Percentiles rank a stretch among this genome's conserved stretches.
phyloP scores from a whole-genome alignment of 2,329 filamentous ascomycete genomes.

The Talaromyces sp. region DNA sequence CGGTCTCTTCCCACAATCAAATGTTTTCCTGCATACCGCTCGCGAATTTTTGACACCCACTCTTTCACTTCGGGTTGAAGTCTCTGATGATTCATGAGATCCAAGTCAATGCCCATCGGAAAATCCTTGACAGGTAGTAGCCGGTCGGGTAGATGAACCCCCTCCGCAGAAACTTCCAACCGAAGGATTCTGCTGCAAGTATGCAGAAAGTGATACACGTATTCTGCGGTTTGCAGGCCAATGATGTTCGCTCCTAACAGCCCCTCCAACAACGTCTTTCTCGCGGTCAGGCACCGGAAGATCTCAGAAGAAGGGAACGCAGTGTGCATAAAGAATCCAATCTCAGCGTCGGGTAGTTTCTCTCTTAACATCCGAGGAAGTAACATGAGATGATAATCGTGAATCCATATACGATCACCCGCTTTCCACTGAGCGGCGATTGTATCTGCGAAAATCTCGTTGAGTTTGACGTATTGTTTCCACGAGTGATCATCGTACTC shows the following conservation, averaged over 20 bases:
- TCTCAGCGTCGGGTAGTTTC: conserved; percentile 79
- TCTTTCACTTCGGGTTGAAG: conserved; percentile 68
- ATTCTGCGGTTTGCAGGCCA: conserved; percentile 90
- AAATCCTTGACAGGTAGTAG: conserved; percentile 81
- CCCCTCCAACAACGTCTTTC: conserved; percentile 80
- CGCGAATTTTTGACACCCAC: conserved; percentile 75
- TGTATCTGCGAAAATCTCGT: conserved; percentile 85
- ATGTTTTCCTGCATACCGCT: conserved; percentile 80
- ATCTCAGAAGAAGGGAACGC: conserved; percentile 95
- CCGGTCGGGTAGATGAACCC: conserved; percentile 81
- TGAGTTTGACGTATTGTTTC: conserved; percentile 87
- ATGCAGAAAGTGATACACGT: conserved; percentile 87
- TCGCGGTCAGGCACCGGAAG: conserved; percentile 81
- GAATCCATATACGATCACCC: conserved; percentile 88
- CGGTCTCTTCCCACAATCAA: conserved; percentile 92
- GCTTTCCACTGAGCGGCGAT: conserved; percentile 87
- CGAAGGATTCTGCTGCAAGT: conserved; percentile 85
- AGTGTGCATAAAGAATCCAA: conserved; percentile 92
- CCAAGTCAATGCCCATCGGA: conserved; percentile 83
- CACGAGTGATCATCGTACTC: conserved; percentile 95
- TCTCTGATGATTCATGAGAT: conserved; percentile 67
- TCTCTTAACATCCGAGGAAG: conserved; percentile 83
- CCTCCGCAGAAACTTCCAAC: conserved; percentile 80
- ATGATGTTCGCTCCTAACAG: conserved; percentile 90
- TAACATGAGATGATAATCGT: conserved; percentile 89